These are phyloP conservation scores for Clonostachys sp. DNA, from an alignment of 2,329 filamentous ascomycete species.

Conservation along the genomic window DNA sequence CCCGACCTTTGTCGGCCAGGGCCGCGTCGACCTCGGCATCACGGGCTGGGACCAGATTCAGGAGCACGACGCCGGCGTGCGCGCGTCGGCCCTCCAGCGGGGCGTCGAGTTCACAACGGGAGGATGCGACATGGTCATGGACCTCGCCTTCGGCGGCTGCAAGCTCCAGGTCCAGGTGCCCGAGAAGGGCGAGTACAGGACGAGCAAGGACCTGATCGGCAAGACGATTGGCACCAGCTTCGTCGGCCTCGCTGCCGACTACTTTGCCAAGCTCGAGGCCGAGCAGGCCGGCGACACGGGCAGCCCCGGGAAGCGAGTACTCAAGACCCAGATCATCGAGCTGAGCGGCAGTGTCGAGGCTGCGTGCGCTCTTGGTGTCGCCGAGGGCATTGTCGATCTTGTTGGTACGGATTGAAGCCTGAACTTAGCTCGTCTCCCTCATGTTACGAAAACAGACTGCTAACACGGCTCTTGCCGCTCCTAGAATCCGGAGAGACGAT, in stretches of 20 bases:
- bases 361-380: conserved; percentile 90
- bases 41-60: conserved; percentile 90
- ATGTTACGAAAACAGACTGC: neutral
- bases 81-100: conserved; percentile 39
- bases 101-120: conserved; percentile 38
- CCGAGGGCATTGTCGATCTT: conserved; percentile 95
- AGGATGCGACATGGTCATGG: conserved; percentile 80
- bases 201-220: conserved; percentile 75
- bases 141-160: conserved; percentile 86
- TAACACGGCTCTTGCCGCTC: neutral
- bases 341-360: conserved; percentile 96
- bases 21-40: conserved; percentile 88
- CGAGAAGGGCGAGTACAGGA: conserved; percentile 68
- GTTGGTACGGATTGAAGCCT: conserved; percentile 63
- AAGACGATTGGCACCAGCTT: conserved; percentile 97
- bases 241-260: conserved; percentile 74
- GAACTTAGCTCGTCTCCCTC: too few relatives aligned
- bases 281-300: conserved; percentile 32
- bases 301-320: conserved; percentile 46
- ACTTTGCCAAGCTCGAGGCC: conserved; percentile 75
- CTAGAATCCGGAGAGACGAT: conserved; percentile 96
- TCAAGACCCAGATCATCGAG: conserved; percentile 87
- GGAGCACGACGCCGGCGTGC: conserved; percentile 72
- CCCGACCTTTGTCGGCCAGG: conserved; percentile 94
- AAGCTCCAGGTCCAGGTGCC: conserved; percentile 97